These are phyloP conservation scores for Coprinellus micaceus DNA, from an alignment of 768 basidiomycete species.

Conservation along the genomic window DNA sequence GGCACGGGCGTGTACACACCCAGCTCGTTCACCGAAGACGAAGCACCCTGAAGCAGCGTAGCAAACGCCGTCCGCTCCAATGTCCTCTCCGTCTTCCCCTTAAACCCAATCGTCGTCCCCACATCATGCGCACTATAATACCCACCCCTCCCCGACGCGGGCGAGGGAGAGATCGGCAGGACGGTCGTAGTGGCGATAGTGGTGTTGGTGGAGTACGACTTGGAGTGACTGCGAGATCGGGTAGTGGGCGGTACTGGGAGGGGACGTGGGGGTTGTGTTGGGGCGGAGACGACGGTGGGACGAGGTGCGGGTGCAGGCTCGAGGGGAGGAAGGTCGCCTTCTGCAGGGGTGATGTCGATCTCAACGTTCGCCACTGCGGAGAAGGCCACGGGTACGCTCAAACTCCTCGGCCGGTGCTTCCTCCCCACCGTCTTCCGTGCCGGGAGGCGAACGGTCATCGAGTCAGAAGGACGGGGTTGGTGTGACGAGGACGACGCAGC, in stretches of 20 bases:
- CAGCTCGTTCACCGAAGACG: background rate
- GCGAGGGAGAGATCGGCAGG: background rate
- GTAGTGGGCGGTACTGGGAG: no score
- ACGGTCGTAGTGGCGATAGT: no score
- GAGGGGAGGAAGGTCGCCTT: background rate
- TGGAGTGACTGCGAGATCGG: no score
- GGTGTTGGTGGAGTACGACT: no score
- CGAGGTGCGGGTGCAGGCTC: background rate
- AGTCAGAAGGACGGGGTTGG: no score
- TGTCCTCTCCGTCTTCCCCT: background rate
- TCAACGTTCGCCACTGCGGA: background rate
- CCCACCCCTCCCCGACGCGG: background rate
- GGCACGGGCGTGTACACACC: background rate
- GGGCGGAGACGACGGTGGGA: no score
- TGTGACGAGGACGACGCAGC: no score
- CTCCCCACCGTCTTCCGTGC: slow-evolving; percentile 4
- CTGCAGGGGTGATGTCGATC: background rate
- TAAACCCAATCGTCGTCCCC: background rate
- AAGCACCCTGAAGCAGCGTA: background rate
- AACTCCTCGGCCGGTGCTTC: slow-evolving; percentile 13
- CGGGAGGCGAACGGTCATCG: no score
- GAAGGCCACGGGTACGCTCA: slow-evolving; percentile 7
- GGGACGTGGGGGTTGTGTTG: no score
- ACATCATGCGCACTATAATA: background rate
- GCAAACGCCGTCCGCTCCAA: background rate